Conservation (phyloP, 176 grass and related monocot species). For the Oryza coarctata region DNA sequence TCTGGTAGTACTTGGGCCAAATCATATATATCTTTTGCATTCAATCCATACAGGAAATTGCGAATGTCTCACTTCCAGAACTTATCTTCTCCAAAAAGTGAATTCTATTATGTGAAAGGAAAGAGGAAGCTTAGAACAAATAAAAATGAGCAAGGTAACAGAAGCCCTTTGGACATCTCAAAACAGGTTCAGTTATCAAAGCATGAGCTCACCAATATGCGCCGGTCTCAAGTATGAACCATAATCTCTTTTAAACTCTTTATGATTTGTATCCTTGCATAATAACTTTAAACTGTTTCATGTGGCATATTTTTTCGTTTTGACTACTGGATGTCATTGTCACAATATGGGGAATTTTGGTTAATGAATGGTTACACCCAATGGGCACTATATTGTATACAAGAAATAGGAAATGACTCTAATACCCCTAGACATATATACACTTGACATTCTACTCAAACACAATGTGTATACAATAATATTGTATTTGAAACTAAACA, state of each 20-base stretch:
- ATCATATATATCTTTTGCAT: conserved; percentile 29
- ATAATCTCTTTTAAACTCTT: conserved; percentile 19
- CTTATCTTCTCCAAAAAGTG: conserved; percentile 55
- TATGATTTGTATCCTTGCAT: conserved; percentile 22
- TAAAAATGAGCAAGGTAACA: conserved; percentile 51
- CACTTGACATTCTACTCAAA: no score
- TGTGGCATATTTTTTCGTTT: conserved; percentile 3
- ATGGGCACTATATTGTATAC: no score
- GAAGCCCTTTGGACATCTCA: conserved; percentile 54
- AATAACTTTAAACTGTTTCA: conserved; percentile 11
- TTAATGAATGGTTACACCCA: no score
- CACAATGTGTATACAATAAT: no score
- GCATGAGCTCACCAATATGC: conserved; percentile 83
- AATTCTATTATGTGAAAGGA: conserved; percentile 65
- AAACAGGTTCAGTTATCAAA: conserved; percentile 78
- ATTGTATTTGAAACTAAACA: no score
- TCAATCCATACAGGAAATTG: conserved; percentile 72
- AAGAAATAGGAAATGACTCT: no score
- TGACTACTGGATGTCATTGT: conserved; percentile 5
- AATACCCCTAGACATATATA: no score
- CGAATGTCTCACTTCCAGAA: conserved; percentile 71
- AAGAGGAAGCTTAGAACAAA: conserved; percentile 65
- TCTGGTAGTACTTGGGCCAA: conserved; percentile 28
- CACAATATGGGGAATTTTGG: no score
- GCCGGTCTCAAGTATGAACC: conserved; percentile 70